Evolutionary conservation across 768 basidiomycete genomes (phyloP), one percentile per base, ranked within the genome.

Genomic region (Hortiboletus campestris): DNA sequence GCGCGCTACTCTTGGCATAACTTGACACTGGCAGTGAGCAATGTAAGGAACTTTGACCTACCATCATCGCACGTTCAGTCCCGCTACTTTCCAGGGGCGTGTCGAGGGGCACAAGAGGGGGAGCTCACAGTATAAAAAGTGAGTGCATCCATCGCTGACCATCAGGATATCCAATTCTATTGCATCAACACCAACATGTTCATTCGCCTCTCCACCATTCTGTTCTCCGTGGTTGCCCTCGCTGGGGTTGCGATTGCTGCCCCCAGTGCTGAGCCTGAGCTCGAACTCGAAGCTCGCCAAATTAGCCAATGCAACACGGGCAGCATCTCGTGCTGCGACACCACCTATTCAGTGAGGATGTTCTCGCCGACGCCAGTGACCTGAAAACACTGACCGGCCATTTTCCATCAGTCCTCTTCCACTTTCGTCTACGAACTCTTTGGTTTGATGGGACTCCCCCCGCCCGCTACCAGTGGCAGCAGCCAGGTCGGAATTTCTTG

Each of bases 181-280:
- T 11, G n/a, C 41, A 50, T 46, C 36, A 0, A 41, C 25, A 20
- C 10, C 39, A 44, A 44, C 11, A 55, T 55, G 53, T 48, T 40
- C 35, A 17, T 36, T 36, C 14, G 12, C 16, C 35, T 17, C 16
- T 36, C 16, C 16, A 36, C 35, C 35, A 14, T 36, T 16, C 16
- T 36, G 14, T 36, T 36, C 14, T 36, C 35, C 14, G 35, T 36
- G 14, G 13, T 36, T n/a, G 48, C 76, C 31, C 46, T 48, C 14
- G 25, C 25, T 25, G 25, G 25, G 25, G 25, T 25, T 25, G 25
- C 6, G 25, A 25, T 3, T 25, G 25, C 25, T 25, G 25, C 25
- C 25, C 25, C 25, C n/a, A n/a, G n/a, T 25, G 25, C 25, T 25
- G 25, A 25, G 25, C 4, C 25, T 6, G 25, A 25, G 25, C 25